Conservation (phyloP, 2,329 filamentous ascomycete genomes). For the Aspergillus pseudoviridinutans region DNA sequence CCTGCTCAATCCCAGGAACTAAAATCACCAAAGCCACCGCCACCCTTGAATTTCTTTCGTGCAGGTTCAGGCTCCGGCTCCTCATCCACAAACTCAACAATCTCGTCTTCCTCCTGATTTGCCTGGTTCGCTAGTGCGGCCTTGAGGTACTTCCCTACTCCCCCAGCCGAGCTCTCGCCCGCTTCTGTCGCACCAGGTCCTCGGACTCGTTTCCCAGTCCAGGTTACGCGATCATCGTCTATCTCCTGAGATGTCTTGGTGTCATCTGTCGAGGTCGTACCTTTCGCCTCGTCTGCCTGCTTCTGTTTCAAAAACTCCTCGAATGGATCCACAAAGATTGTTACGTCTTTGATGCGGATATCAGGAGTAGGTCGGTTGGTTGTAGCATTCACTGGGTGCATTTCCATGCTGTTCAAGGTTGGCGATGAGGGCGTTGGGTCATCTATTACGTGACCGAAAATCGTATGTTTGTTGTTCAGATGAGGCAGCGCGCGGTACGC, state of each 20-base stretch:
- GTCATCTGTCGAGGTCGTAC: slow-evolving; percentile 17
- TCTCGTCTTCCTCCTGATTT: slow-evolving; percentile 51
- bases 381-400: slow-evolving; percentile 66
- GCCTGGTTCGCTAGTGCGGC: slow-evolving; percentile 44
- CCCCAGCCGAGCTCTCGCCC: slow-evolving; percentile 44
- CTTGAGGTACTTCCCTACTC: slow-evolving; percentile 79
- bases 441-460: slow-evolving; percentile 82
- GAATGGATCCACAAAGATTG: slow-evolving; percentile 90
- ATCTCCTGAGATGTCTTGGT: slow-evolving; percentile 35
- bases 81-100: slow-evolving; percentile 58
- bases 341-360: slow-evolving; percentile 75
- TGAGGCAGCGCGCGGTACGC: slow-evolving; percentile 81
- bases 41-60: slow-evolving; percentile 71
- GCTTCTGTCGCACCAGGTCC: slow-evolving; percentile 58
- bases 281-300: slow-evolving; percentile 56
- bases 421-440: slow-evolving; percentile 48
- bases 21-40: slow-evolving; percentile 86
- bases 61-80: slow-evolving; percentile 64
- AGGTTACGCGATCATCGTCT: slow-evolving; percentile 86
- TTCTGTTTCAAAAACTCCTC: slow-evolving; percentile 83
- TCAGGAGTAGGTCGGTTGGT: slow-evolving; percentile 71
- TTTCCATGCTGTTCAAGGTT: slow-evolving; percentile 69
- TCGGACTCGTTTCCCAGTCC: slow-evolving; percentile 90
- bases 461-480: slow-evolving; percentile 93
- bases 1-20: slow-evolving; percentile 64